Conservation (phyloP, 2,329 filamentous ascomycete genomes). For the Simplicillium sp. region DNA sequence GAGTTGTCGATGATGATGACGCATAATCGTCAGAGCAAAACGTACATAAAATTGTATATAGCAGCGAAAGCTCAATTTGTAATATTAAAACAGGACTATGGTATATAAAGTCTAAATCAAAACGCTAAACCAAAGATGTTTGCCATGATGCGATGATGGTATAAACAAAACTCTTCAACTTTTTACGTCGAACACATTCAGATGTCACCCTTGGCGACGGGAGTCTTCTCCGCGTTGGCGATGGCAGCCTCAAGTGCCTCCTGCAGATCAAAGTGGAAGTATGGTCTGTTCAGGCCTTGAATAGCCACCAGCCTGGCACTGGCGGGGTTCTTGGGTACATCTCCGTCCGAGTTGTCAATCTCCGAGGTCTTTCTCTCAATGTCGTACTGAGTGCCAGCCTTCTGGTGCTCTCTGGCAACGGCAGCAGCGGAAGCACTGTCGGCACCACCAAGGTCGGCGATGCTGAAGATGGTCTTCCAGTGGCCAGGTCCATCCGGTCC, state of each 20-base stretch:
- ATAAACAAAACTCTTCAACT: no score
- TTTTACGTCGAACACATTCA: no score
- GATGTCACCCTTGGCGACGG: no score
- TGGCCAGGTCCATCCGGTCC: constrained; percentile 14
- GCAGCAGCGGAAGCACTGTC: constrained; percentile 50
- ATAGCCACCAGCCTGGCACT: constrained; percentile 25
- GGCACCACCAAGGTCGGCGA: constrained; percentile 72
- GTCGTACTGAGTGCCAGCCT: constrained; percentile 16
- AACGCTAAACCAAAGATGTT: not conserved
- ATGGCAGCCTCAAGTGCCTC: constrained; percentile 37
- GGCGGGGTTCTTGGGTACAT: constrained; percentile 16
- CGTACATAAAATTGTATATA: no score
- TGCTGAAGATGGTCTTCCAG: constrained; percentile 78
- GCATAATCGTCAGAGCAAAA: no score
- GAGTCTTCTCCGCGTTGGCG: constrained; percentile 17
- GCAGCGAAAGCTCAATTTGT: no score
- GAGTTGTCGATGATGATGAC: no score
- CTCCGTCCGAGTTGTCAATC: constrained; percentile 14
- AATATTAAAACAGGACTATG: no score
- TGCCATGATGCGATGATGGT: no score
- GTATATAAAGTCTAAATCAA: no score
- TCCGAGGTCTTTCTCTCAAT: constrained; percentile 11
- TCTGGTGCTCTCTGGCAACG: constrained; percentile 46
- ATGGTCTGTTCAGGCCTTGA: constrained; percentile 38
- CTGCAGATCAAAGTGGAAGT: constrained; percentile 42